Conservation (phyloP, 106 monocot species). For the Dendrobium nobile region DNA sequence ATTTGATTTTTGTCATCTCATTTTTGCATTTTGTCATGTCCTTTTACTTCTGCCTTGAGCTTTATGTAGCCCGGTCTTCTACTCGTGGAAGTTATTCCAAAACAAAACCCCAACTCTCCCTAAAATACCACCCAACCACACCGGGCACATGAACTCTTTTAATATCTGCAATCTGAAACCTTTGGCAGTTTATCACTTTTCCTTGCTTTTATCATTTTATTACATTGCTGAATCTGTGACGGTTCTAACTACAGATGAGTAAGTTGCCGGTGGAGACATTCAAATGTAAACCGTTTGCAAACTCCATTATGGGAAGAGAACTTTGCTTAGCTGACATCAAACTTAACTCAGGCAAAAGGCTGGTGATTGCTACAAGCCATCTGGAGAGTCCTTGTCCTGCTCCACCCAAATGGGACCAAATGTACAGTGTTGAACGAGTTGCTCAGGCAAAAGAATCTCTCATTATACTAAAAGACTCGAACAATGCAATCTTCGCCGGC, state of each 20-base stretch:
- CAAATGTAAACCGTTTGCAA: slow-evolving; percentile 33
- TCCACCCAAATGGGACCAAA: slow-evolving; percentile 59
- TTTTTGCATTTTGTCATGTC: too few species aligned
- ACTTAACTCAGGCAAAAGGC: slow-evolving; percentile 14
- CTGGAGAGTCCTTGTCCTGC: slow-evolving; percentile 65
- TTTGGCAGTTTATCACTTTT: too few species aligned
- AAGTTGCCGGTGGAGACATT: slow-evolving; percentile 50
- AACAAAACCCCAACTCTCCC: too few species aligned
- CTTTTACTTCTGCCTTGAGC: too few species aligned
- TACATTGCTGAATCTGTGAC: too few species aligned
- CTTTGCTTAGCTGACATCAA: slow-evolving; percentile 43
- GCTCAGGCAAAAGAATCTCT: slow-evolving; percentile 51
- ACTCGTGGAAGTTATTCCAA: too few species aligned
- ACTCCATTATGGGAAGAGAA: slow-evolving; percentile 65
- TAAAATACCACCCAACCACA: too few species aligned
- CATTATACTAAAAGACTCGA: slow-evolving; percentile 21
- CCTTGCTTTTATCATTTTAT: too few species aligned
- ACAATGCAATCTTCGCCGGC: slow-evolving; percentile 53
- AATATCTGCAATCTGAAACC: too few species aligned
- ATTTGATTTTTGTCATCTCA: too few species aligned
- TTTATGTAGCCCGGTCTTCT: too few species aligned
- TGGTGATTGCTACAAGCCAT: slow-evolving; percentile 56
- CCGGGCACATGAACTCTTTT: too few species aligned
- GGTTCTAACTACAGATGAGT: slow-evolving; percentile 40
- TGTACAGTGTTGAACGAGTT: slow-evolving; percentile 51